These are phyloP conservation scores for Endocalyx cinctus DNA, from an alignment of 2,329 filamentous ascomycete species.

Conservation along the genomic window DNA sequence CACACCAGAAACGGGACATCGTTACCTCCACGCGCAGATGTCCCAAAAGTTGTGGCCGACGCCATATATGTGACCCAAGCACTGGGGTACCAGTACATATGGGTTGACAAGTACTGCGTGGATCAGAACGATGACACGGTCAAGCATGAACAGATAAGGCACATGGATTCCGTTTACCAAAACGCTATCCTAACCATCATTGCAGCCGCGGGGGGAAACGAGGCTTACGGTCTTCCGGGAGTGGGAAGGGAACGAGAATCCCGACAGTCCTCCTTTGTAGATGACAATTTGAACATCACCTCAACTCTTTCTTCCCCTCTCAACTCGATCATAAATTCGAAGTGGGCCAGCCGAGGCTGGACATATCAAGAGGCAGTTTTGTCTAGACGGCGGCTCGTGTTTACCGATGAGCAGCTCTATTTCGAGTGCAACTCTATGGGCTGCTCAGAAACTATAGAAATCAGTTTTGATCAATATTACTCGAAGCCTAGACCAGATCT, in stretches of 20 bases:
- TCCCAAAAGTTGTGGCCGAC: slow-evolving; percentile 6
- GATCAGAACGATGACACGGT: slow-evolving; percentile 3
- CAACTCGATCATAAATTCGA: slow-evolving; percentile 6
- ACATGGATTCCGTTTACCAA: slow-evolving; percentile 12
- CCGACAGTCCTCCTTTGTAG: slow-evolving; percentile 2
- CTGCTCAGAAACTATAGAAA: slow-evolving; percentile 6
- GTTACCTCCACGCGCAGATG: neutral
- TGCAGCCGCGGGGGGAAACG: slow-evolving; percentile 7
- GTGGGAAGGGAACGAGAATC: neutral
- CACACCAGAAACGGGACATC: neutral
- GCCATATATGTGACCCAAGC: slow-evolving; percentile 3
- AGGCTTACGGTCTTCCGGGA: slow-evolving; percentile 9
- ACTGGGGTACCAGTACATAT: slow-evolving; percentile 9
- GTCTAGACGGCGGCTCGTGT: slow-evolving; percentile 24
- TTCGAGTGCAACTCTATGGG: slow-evolving; percentile 11
- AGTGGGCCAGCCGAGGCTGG: slow-evolving; percentile 23
- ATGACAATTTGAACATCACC: slow-evolving; percentile 2
- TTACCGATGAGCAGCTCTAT: slow-evolving; percentile 21
- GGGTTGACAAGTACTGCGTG: slow-evolving; percentile 11
- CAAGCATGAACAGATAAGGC: slow-evolving; percentile 10
- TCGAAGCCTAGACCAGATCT: neutral
- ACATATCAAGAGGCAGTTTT: slow-evolving; percentile 31
- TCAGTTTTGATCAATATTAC: slow-evolving; percentile 1
- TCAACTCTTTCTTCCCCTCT: slow-evolving; percentile 7
- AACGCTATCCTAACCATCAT: slow-evolving; percentile 10